Evolutionary conservation across 1,139 yeast genomes (phyloP).

Genomic region (Zygosaccharomyces pseudobailii): DNA sequence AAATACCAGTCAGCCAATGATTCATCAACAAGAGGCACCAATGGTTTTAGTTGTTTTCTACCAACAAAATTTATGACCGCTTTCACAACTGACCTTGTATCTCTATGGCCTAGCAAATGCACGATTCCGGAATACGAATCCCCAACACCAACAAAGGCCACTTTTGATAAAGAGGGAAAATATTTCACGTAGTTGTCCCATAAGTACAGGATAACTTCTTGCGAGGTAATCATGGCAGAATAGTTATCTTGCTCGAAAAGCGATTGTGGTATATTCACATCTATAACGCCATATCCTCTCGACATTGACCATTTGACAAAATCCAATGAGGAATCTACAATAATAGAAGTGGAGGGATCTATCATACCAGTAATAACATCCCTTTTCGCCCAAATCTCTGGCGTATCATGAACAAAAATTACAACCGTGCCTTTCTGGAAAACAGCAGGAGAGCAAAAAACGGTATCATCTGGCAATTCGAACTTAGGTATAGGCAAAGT

Average conservation of each 20-base stretch:
- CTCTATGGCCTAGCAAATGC: conserved; percentile 81
- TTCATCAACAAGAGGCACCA: conserved; percentile 85
- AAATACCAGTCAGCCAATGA: conserved; percentile 82
- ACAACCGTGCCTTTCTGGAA: conserved; percentile 60
- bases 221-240: conserved; percentile 63
- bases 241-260: conserved; percentile 41
- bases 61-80: conserved; percentile 73
- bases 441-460: conserved; percentile 71
- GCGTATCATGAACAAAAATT: conserved; percentile 82
- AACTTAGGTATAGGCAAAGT: conserved; percentile 62
- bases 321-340: conserved; percentile 57
- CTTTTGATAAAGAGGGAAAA: conserved; percentile 58
- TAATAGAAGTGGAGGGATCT: conserved; percentile 63
- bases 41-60: conserved; percentile 60
- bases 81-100: conserved; percentile 57
- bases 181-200: conserved; percentile 91
- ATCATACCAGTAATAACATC: conserved; percentile 78
- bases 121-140: conserved; percentile 85
- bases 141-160: conserved; percentile 85
- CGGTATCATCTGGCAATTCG: conserved; percentile 57
- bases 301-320: conserved; percentile 55
- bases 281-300: conserved; percentile 72
- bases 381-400: conserved; percentile 85
- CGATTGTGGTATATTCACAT: conserved; percentile 65
- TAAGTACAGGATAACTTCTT: conserved; percentile 68